Conservation (phyloP, 2,329 filamentous ascomycete species). For the Fusarium solani-melongenae region DNA sequence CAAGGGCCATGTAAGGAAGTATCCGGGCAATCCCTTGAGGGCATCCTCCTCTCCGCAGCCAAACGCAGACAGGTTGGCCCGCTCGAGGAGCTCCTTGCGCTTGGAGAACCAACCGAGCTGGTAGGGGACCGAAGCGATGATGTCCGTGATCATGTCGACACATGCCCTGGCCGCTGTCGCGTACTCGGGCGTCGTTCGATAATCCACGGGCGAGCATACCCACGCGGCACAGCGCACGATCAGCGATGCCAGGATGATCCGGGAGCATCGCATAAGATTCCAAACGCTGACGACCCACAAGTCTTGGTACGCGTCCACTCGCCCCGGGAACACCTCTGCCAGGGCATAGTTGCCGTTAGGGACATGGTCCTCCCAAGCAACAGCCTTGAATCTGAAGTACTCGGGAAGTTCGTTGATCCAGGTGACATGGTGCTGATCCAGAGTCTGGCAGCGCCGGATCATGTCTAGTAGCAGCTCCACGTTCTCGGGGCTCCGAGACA, state of each 20-base stretch:
- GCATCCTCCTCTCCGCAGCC: slow-evolving; percentile 61
- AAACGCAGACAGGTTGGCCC: slow-evolving; percentile 57
- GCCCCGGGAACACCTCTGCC: slow-evolving; percentile 69
- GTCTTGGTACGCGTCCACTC: slow-evolving; percentile 69
- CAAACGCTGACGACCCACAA: slow-evolving; percentile 68
- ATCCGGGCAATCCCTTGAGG: slow-evolving; percentile 66
- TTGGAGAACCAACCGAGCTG: slow-evolving; percentile 69
- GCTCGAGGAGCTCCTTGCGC: slow-evolving; percentile 53
- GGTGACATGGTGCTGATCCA: slow-evolving; percentile 63
- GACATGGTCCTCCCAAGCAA: slow-evolving; percentile 67
- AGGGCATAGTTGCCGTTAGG: slow-evolving; percentile 62
- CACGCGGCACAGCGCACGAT: slow-evolving; percentile 70
- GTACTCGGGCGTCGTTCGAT: slow-evolving; percentile 71
- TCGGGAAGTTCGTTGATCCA: slow-evolving; percentile 65
- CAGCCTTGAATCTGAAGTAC: slow-evolving; percentile 62
- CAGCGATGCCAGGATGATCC: slow-evolving; percentile 65
- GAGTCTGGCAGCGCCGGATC: slow-evolving; percentile 61
- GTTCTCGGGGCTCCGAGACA: slow-evolving; percentile 60
- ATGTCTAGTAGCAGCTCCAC: slow-evolving; percentile 62
- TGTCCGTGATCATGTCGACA: slow-evolving; percentile 65
- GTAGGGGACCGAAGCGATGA: slow-evolving; percentile 71
- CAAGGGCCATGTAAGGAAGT: slow-evolving; percentile 70
- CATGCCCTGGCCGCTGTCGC: slow-evolving; percentile 63
- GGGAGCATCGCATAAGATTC: slow-evolving; percentile 65
- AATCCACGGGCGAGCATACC: slow-evolving; percentile 70